Evolutionary conservation across 1,284 basidiomycete genomes (phyloP).

Genomic region (Apiotrichum domesticum): DNA sequence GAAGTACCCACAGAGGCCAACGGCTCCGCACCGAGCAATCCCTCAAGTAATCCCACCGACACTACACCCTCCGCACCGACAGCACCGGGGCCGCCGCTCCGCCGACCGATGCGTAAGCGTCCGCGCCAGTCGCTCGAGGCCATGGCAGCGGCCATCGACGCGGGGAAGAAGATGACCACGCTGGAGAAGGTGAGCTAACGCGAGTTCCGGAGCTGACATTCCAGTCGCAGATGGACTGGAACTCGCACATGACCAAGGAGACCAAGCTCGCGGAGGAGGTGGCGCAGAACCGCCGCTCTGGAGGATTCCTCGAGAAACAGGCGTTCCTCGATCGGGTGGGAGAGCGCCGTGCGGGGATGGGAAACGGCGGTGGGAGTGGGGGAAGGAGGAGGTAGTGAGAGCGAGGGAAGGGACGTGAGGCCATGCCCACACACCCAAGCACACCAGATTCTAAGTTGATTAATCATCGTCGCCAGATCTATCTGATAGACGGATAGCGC

Average conservation of each 20-base stretch:
- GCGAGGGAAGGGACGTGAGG: too few relatives aligned
- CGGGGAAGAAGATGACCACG: slow-evolving; percentile 47
- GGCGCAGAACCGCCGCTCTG: slow-evolving; percentile 34
- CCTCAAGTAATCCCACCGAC: background rate
- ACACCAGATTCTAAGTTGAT: too few relatives aligned
- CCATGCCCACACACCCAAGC: too few relatives aligned
- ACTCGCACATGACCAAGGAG: slow-evolving; percentile 28
- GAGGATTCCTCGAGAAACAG: slow-evolving; percentile 41
- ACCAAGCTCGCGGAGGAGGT: slow-evolving; percentile 32
- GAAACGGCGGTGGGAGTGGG: background rate
- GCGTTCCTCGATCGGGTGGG: slow-evolving; percentile 43
- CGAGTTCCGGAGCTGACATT: slow-evolving; percentile 34
- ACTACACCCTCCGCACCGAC: background rate
- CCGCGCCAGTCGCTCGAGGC: slow-evolving; percentile 43
- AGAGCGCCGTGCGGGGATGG: slow-evolving; percentile 37
- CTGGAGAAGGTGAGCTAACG: slow-evolving; percentile 41
- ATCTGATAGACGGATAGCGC: too few relatives aligned
- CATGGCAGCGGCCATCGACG: slow-evolving; percentile 40
- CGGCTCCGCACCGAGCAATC: background rate
- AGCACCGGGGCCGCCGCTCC: slow-evolving; percentile 6
- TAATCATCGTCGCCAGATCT: too few relatives aligned
- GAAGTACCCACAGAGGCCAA: background rate
- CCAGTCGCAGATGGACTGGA: slow-evolving; percentile 46
- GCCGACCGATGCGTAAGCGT: slow-evolving; percentile 26
- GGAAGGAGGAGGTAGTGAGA: slow-evolving; percentile 4